These are phyloP conservation scores for Saccharomycopsis vini DNA, from an alignment of 805 yeast genomes.

Conservation along the genomic window DNA sequence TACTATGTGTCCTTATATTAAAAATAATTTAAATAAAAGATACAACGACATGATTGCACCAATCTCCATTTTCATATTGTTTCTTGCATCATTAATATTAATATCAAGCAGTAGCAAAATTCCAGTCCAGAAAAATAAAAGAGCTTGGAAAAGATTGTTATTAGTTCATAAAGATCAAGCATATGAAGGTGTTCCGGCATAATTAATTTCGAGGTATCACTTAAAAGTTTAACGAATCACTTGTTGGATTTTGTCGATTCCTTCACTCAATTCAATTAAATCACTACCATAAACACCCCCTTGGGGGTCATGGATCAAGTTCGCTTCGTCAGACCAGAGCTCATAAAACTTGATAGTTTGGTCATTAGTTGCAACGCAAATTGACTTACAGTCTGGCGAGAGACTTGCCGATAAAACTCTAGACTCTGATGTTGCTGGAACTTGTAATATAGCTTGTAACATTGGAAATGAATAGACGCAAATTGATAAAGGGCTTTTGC, in stretches of 20 bases:
- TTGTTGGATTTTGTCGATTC: constrained; percentile 26
- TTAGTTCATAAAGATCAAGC: constrained; percentile 53
- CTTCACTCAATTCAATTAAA: constrained; percentile 51
- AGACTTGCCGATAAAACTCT: constrained; percentile 58
- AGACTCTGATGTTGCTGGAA: constrained; percentile 40
- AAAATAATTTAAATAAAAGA: constrained; percentile 41
- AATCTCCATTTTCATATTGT: constrained; percentile 47
- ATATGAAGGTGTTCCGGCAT: constrained; percentile 84
- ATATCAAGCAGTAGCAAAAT: constrained; percentile 45
- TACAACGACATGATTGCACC: constrained; percentile 62
- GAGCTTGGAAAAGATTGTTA: constrained; percentile 50
- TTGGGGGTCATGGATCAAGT: constrained; percentile 28
- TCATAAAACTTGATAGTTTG: constrained; percentile 68
- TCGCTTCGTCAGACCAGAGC: constrained; percentile 47
- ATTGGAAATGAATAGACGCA: constrained; percentile 61
- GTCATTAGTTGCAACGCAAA: constrained; percentile 74
- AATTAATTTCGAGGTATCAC: constrained; percentile 9
- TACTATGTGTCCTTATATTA: constrained; percentile 70
- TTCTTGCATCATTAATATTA: constrained; percentile 43
- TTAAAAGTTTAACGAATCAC: constrained; percentile 10
- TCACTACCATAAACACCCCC: constrained; percentile 48
- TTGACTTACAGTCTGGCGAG: constrained; percentile 53
- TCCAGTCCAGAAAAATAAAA: constrained; percentile 66
- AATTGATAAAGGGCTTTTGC: constrained; percentile 41
- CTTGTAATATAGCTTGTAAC: constrained; percentile 39